Conservation (phyloP, 345 rosid species). For the thale cress (Arabidopsis thaliana) region DNA sequence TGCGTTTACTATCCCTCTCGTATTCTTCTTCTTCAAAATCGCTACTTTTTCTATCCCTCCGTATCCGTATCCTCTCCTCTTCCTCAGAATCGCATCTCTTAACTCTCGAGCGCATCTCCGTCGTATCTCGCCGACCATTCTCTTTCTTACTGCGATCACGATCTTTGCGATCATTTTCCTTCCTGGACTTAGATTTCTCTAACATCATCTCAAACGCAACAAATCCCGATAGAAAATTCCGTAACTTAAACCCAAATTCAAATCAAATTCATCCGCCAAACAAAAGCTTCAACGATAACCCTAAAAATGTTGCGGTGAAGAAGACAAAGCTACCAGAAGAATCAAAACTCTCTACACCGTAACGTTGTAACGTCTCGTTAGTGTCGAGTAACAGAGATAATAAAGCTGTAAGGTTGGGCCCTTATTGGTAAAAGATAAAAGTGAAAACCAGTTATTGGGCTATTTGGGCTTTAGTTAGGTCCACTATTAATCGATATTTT, state of each 20-base stretch:
- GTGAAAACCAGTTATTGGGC: too few relatives aligned
- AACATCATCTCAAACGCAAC: conserved; percentile 34
- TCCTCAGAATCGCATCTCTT: conserved; percentile 52
- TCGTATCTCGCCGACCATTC: conserved; percentile 12
- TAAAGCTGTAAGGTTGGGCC: too few relatives aligned
- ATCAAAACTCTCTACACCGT: neutral
- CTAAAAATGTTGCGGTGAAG: conserved; percentile 1
- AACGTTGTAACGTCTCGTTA: too few relatives aligned
- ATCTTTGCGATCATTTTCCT: conserved; percentile 35
- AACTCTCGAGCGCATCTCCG: conserved; percentile 36
- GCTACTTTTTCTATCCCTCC: conserved; percentile 51
- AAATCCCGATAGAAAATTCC: neutral
- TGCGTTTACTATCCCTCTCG: conserved; percentile 46
- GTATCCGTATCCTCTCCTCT: conserved; percentile 53
- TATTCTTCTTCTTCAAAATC: conserved; percentile 56
- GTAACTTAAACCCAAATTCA: too few relatives aligned
- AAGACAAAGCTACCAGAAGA: conserved; percentile 21
- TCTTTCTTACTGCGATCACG: conserved; percentile 48
- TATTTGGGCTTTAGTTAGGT: too few relatives aligned
- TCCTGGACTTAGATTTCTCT: conserved; percentile 13
- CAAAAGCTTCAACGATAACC: too few relatives aligned
- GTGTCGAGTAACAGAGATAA: too few relatives aligned
- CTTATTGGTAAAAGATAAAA: too few relatives aligned
- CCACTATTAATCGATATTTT: too few relatives aligned
- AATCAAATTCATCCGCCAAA: too few relatives aligned